Conservation (phyloP, 352 stramenopile species). For the Pythium volutum region DNA sequence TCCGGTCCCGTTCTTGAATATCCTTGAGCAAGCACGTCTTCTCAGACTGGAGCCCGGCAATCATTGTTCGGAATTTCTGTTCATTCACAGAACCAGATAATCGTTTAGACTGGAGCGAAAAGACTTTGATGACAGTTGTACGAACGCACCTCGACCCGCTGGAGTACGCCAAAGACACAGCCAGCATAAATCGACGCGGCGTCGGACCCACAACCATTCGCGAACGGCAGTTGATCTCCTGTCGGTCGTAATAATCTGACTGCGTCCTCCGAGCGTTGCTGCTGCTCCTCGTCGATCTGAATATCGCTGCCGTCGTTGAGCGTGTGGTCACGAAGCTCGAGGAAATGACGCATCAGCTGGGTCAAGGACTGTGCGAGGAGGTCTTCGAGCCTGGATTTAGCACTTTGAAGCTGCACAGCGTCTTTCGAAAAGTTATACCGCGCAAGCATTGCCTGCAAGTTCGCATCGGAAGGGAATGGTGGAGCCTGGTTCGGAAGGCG, state of each 20-base stretch:
- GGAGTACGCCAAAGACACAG: constrained; percentile 42
- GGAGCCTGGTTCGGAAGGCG: constrained; percentile 3
- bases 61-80: constrained; percentile 37
- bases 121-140: background rate
- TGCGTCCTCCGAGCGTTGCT: background rate
- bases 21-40: constrained; percentile 30
- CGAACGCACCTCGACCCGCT: constrained; percentile 44
- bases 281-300: background rate
- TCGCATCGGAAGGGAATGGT: background rate
- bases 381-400: constrained; percentile 19
- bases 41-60: constrained; percentile 40
- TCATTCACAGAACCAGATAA: background rate
- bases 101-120: background rate
- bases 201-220: constrained; percentile 38
- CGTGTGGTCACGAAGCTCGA: constrained; percentile 9
- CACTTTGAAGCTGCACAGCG: constrained; percentile 30
- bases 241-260: constrained; percentile 1
- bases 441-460: constrained; percentile 30
- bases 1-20: constrained; percentile 31
- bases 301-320: constrained; percentile 1
- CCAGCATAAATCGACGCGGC: constrained; percentile 42
- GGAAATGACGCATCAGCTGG: constrained; percentile 14
- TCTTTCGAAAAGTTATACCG: constrained; percentile 55
- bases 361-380: constrained; percentile 14
- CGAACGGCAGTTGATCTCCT: constrained; percentile 20